A percentile compares a stretch with the other conserved stretches of the same genome.
Conservation (phyloP, 768 basidiomycete genomes). For the Termitomyces sp. region DNA sequence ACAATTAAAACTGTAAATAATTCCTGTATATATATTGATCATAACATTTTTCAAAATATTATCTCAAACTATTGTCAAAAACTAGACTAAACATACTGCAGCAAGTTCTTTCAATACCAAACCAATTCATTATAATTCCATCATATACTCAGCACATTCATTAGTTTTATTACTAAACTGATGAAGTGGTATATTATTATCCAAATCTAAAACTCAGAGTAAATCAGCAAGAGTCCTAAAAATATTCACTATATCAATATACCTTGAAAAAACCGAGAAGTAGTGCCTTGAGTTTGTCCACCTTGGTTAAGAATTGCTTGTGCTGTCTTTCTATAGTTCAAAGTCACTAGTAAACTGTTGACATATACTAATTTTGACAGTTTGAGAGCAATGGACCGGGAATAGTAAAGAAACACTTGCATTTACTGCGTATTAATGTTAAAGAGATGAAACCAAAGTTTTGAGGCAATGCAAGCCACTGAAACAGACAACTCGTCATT, state of each 20-base stretch:
- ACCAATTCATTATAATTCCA: not conserved
- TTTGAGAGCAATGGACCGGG: not conserved
- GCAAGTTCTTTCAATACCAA: not conserved
- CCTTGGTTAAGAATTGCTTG: not conserved
- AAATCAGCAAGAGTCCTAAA: not conserved
- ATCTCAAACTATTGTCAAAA: too few species aligned
- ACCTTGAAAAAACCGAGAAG: slow-evolving; percentile 10
- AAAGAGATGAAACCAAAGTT: slow-evolving; percentile 10
- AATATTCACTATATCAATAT: too few species aligned
- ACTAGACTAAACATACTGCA: too few species aligned
- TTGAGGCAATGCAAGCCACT: slow-evolving; percentile 8
- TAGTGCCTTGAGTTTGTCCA: not conserved
- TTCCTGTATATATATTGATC: too few species aligned
- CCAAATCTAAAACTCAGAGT: not conserved
- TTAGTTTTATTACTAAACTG: not conserved
- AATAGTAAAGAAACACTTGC: not conserved
- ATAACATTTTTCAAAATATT: too few species aligned
- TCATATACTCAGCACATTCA: not conserved
- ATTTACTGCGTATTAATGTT: slow-evolving; percentile 9
- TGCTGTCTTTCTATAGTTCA: slow-evolving; percentile 8
- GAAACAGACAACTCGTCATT: not conserved
- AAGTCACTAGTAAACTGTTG: slow-evolving; percentile 8
- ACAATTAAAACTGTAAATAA: too few species aligned
- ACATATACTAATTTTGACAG: not conserved
- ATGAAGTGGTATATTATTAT: not conserved